Evolutionary conservation across 768 basidiomycete genomes (phyloP).

Genomic region (Leucocoprinus leucothites): DNA sequence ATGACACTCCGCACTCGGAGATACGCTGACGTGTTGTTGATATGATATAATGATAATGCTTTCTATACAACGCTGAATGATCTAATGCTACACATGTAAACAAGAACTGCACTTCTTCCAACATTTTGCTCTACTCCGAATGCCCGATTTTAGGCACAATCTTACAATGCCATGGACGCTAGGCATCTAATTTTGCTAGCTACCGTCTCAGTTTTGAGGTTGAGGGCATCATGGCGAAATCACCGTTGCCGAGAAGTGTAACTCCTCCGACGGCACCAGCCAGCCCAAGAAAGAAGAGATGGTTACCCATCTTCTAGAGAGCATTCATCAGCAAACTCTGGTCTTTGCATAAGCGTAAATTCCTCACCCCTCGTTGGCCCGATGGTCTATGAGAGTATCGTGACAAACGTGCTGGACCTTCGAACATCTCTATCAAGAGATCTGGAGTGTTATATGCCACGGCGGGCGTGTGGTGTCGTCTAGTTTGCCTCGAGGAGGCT

Average conservation of each 20-base stretch:
- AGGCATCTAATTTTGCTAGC: background rate
- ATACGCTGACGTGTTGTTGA: background rate
- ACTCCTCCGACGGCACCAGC: slow-evolving; percentile 19
- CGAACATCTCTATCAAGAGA: slow-evolving; percentile 35
- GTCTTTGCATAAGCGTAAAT: background rate
- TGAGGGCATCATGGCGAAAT: background rate
- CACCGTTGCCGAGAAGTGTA: slow-evolving; percentile 12
- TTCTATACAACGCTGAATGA: background rate
- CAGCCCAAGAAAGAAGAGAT: slow-evolving; percentile 13
- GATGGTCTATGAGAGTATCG: slow-evolving; percentile 25
- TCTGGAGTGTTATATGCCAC: slow-evolving; percentile 24
- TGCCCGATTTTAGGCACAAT: background rate
- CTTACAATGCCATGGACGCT: background rate
- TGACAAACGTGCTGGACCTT: slow-evolving; percentile 41
- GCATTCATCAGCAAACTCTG: background rate
- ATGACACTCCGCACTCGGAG: background rate
- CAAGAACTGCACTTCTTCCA: background rate
- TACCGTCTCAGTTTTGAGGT: slow-evolving; percentile 2
- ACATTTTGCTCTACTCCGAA: slow-evolving; percentile 3
- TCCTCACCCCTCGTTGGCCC: slow-evolving; percentile 17
- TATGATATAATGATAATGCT: background rate
- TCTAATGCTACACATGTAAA: background rate
- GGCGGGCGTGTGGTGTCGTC: slow-evolving; percentile 16
- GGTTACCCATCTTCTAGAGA: background rate
- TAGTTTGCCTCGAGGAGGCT: slow-evolving; percentile 19